These are phyloP conservation scores for Vitis labrusca DNA, from an alignment of 164 flowering plant species.

Conservation along the genomic window DNA sequence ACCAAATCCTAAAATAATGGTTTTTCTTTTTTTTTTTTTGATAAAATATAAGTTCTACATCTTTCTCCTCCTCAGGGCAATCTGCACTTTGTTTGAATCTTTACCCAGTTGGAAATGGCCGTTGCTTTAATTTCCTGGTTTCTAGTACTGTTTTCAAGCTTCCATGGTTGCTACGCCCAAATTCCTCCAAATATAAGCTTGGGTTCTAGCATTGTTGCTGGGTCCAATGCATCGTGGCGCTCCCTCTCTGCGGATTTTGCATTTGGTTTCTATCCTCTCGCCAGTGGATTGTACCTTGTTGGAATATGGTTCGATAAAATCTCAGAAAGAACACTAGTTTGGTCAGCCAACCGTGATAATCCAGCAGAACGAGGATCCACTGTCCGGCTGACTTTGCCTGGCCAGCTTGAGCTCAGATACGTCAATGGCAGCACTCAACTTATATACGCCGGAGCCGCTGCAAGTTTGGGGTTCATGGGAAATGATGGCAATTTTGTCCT, in stretches of 20 bases:
- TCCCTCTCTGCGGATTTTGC: slow-evolving; percentile 17
- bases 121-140: neutral
- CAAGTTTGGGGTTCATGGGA: slow-evolving; percentile 20
- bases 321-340: slow-evolving; percentile 9
- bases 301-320: slow-evolving; percentile 14
- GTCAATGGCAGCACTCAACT: neutral
- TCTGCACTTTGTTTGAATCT: neutral
- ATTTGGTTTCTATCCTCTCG: slow-evolving; percentile 9
- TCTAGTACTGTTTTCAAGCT: neutral
- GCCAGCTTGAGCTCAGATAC: slow-evolving; percentile 16
- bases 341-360: slow-evolving; percentile 15
- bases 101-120: neutral
- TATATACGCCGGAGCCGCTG: neutral
- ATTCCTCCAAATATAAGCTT: slow-evolving; percentile 12
- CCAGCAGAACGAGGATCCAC: slow-evolving; percentile 13
- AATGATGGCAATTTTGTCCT: slow-evolving; percentile 32
- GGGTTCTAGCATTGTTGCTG: slow-evolving; percentile 9
- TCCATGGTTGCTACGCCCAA: slow-evolving; percentile 7
- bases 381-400: slow-evolving; percentile 10
- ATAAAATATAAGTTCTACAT: neutral
- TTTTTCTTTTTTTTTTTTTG: too few species aligned
- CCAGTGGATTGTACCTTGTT: slow-evolving; percentile 4
- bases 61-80: neutral
- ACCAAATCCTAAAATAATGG: too few species aligned
- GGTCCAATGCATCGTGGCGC: slow-evolving; percentile 3